Evolutionary conservation across 768 basidiomycete genomes (phyloP), one percentile per base, ranked within the genome.

Genomic region (Mycena alexandri): DNA sequence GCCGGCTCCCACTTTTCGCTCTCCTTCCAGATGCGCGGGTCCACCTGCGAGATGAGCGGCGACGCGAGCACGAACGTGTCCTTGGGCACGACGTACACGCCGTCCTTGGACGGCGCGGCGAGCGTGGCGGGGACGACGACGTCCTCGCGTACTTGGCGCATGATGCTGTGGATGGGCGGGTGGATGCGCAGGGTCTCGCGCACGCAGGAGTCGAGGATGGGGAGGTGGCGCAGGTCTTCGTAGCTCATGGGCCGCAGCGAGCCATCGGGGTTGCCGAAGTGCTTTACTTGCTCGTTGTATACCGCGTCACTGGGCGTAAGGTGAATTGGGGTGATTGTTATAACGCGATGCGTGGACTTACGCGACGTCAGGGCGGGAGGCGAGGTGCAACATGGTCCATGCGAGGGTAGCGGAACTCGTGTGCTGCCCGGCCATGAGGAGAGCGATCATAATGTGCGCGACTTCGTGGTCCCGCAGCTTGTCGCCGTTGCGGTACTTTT

Each of bases 351-450:
- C 43, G 4, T 22, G 9, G 13, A 86, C 91, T 73, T 75, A 96
- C 94, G 87, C 89, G 67, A 96, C 73, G 25, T 93, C 89, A 1
- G 86, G 87, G 52, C 90, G 86, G 69, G 87, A 82, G 33, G 96
- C 97, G 34, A 99, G 78, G 75, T 98, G 95, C 47, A 98, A 87
- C 43, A 99, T 84, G 17, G 90, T 77, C 98, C 98, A 99, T 12
- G 95, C 91, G 36, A 90, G 90, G 22, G 94, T 92, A 2, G 98
- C 91, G 16, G 98, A 98, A 73, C 93, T 94, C 0, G 98, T 99
- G 80, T 99, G 98, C 81, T 99, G 98, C 43, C 98, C 98, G 48
- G 98, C 98, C 98, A 99, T 99, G 70, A 99, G 90, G 51, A 99
- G 87, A 17, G 98, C 98, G 74, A 98, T 99, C 92, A 99, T 90